A percentile compares a stretch with the other conserved stretches of the same genome.
These are phyloP conservation scores for Eruca vesicaria DNA, from an alignment of 441 rosid genomes.

Conservation along the genomic window DNA sequence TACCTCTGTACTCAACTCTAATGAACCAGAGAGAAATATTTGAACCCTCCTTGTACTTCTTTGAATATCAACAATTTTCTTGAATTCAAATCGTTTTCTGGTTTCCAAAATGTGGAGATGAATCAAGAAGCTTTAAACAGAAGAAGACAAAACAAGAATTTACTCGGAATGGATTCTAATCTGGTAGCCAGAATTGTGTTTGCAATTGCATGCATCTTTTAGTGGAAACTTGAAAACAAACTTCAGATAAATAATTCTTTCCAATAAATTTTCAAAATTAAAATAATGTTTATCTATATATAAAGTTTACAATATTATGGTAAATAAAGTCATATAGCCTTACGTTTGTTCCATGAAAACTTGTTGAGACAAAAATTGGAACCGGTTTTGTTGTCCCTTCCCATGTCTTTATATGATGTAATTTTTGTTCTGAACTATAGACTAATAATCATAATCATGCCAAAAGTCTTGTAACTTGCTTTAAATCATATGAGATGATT, in stretches of 20 bases:
- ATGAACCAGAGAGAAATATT: conserved; percentile 9
- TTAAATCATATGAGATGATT: neutral
- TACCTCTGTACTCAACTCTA: neutral
- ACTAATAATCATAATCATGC: neutral
- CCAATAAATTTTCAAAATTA: neutral
- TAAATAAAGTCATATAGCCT: neutral
- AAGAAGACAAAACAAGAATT: too few relatives aligned
- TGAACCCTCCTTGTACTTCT: conserved; percentile 4
- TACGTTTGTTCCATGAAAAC: neutral
- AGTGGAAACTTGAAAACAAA: neutral
- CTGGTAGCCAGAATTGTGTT: neutral
- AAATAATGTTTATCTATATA: neutral
- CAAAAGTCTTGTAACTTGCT: neutral
- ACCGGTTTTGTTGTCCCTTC: neutral
- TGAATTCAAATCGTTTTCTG: conserved; percentile 11
- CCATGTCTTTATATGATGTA: neutral
- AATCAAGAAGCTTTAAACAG: conserved; percentile 17
- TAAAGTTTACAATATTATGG: neutral
- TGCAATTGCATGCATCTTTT: neutral
- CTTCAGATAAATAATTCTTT: neutral
- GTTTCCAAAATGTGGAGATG: conserved; percentile 26
- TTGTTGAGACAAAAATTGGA: neutral
- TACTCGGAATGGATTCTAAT: neutral
- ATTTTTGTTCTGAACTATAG: neutral
- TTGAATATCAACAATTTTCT: conserved; percentile 23